Conservation (phyloP, 495 filamentous ascomycete genomes). For the Penicillium maclennaniae region DNA sequence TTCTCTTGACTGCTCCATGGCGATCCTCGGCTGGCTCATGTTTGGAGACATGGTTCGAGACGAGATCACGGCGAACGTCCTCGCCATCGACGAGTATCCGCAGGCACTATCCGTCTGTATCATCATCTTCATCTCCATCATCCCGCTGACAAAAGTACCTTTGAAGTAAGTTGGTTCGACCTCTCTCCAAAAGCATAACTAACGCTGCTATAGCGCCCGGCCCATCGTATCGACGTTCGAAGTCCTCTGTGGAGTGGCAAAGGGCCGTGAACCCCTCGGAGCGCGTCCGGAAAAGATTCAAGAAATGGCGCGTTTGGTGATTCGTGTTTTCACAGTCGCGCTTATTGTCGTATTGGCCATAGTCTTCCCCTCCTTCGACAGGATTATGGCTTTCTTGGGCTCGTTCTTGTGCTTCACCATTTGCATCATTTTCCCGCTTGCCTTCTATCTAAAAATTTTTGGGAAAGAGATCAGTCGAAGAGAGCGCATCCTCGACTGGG, state of each 20-base stretch:
- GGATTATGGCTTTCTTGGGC: slow-evolving; percentile 91
- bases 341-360: slow-evolving; percentile 69
- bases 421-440: slow-evolving; percentile 82
- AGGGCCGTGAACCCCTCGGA: slow-evolving; percentile 27
- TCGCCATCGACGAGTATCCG: slow-evolving; percentile 71
- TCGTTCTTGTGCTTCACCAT: slow-evolving; percentile 90
- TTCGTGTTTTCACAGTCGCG: slow-evolving; percentile 57
- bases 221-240: slow-evolving; percentile 86
- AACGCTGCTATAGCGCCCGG: slow-evolving; percentile 53
- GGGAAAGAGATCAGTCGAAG: slow-evolving; percentile 63
- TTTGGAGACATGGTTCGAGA: slow-evolving; percentile 82
- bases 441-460: slow-evolving; percentile 93
- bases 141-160: slow-evolving; percentile 91
- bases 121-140: slow-evolving; percentile 81
- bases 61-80: slow-evolving; percentile 86
- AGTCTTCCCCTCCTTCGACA: slow-evolving; percentile 82
- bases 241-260: slow-evolving; percentile 68
- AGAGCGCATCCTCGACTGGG: slow-evolving; percentile 65
- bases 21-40: slow-evolving; percentile 83
- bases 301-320: slow-evolving; percentile 50
- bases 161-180: slow-evolving; percentile 58
- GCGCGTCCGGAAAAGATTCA: slow-evolving; percentile 51
- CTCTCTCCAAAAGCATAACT: background rate
- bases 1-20: slow-evolving; percentile 73
- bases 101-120: slow-evolving; percentile 69